Percentiles rank a stretch among this genome's conserved stretches.
Evolutionary conservation across 2,329 filamentous ascomycete genomes (phyloP).

Genomic region (Ascochyta clinopodiicola): DNA sequence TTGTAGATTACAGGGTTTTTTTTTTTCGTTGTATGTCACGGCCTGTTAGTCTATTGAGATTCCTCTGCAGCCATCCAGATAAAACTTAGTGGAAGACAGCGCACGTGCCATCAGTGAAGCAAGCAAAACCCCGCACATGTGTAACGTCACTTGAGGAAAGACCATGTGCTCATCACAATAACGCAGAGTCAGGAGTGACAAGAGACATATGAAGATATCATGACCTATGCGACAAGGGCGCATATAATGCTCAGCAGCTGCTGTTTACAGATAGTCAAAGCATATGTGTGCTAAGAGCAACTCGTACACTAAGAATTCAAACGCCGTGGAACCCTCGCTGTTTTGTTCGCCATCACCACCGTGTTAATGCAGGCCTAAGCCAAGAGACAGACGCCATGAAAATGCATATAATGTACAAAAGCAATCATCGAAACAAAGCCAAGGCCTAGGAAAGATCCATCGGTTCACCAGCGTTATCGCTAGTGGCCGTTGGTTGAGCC

Average conservation of each 20-base stretch:
- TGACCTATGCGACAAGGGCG: neutral
- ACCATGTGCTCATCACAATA: neutral
- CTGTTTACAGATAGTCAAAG: neutral
- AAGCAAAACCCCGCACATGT: neutral
- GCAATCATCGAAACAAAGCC: neutral
- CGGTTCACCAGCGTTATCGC: conserved; percentile 20
- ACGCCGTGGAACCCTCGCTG: conserved; percentile 12
- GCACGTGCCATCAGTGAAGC: neutral
- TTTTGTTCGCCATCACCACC: conserved; percentile 12
- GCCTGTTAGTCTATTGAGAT: too few relatives aligned
- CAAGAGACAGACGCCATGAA: conserved; percentile 11
- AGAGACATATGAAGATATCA: neutral
- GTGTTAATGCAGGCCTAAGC: conserved; percentile 18
- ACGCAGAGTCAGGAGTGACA: neutral
- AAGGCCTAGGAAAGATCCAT: conserved; percentile 28
- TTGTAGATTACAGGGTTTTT: too few relatives aligned
- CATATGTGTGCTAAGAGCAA: neutral
- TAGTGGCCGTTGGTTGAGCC: neutral
- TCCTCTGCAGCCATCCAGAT: too few relatives aligned
- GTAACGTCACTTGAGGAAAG: neutral
- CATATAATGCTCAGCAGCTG: neutral
- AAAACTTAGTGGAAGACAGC: too few relatives aligned
- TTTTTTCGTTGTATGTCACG: too few relatives aligned
- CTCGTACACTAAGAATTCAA: neutral
- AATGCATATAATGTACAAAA: conserved; percentile 18